Percentiles rank a stretch among this genome's conserved stretches.
Conservation (phyloP, 225 moss, liverwort and hornwort species). For the Physcomitrium patens region DNA sequence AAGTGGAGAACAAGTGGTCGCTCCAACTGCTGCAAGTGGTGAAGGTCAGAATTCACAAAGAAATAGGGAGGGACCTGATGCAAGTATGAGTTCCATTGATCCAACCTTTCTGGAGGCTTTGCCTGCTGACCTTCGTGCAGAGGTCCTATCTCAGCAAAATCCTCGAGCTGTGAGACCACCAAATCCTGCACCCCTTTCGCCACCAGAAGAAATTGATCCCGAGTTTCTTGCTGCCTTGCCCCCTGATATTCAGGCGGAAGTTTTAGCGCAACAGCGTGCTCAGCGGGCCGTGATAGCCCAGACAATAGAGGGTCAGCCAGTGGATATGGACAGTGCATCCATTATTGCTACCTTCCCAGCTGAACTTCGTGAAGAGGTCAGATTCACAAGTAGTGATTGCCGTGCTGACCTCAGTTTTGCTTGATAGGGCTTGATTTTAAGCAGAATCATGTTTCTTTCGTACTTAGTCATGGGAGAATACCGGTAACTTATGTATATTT, state of each 20-base stretch:
- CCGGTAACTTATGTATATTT: background rate
- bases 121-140: conserved; percentile 92
- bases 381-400: background rate
- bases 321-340: conserved; percentile 99
- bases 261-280: conserved; percentile 89
- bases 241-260: conserved; percentile 95
- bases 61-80: conserved; percentile 39
- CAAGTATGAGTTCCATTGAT: conserved; percentile 73
- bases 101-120: conserved; percentile 97
- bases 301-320: conserved; percentile 84
- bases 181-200: conserved; percentile 69
- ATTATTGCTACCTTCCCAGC: conserved; percentile 97
- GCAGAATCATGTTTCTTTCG: background rate
- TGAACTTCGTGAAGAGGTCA: conserved; percentile 96
- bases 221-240: conserved; percentile 95
- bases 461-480: too few relatives aligned
- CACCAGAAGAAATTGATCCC: conserved; percentile 91
- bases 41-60: conserved; percentile 35
- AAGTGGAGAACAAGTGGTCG: conserved; percentile 49
- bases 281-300: conserved; percentile 79
- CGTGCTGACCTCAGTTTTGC: background rate
- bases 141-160: conserved; percentile 92
- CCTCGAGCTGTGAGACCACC: conserved; percentile 63
- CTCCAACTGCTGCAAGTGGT: conserved; percentile 42
- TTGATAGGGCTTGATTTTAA: too few relatives aligned